phyloP scores from a whole-genome alignment of 2,329 filamentous ascomycete species.

The Colletotrichum eremochloae region DNA sequence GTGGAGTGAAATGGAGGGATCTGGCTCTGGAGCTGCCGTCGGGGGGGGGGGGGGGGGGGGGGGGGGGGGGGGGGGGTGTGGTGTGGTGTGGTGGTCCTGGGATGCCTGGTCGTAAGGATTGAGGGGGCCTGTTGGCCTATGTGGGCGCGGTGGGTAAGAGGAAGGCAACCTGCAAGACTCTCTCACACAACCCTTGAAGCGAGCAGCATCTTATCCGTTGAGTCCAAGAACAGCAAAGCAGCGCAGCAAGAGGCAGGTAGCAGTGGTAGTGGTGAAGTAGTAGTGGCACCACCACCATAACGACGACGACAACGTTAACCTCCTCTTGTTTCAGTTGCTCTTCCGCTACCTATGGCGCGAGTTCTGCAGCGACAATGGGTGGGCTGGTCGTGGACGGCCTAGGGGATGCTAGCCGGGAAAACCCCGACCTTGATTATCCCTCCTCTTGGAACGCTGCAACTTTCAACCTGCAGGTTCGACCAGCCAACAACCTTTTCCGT shows the following conservation, averaged over 20 bases:
- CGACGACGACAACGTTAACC: neutral
- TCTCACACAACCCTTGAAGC: conserved; percentile 26
- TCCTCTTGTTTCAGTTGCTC: neutral
- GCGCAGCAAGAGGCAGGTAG: conserved; percentile 20
- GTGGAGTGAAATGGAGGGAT: conserved; percentile 30
- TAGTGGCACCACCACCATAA: neutral
- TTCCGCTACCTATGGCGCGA: neutral
- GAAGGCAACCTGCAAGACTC: conserved; percentile 14
- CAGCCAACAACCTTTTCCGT: neutral
- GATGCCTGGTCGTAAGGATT: conserved; percentile 33
- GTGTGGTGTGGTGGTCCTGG: conserved; percentile 21
- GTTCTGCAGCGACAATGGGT: neutral
- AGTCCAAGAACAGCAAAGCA: neutral
- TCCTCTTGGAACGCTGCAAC: conserved; percentile 20
- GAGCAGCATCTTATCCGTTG: conserved; percentile 12
- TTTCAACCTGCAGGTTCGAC: conserved; percentile 26
- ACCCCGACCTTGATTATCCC: conserved; percentile 9
- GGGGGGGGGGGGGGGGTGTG: conserved; percentile 17
- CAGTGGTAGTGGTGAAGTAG: neutral
- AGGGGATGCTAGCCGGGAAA: conserved; percentile 14
- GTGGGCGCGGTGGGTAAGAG: conserved; percentile 28
- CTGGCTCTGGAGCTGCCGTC: conserved; percentile 27
- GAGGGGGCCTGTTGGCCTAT: conserved; percentile 26
- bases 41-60: conserved; percentile 22
- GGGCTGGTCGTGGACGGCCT: conserved; percentile 5